phyloP scores from a whole-genome alignment of 805 yeast genomes.

The Saccharomycopsis babjevae region DNA sequence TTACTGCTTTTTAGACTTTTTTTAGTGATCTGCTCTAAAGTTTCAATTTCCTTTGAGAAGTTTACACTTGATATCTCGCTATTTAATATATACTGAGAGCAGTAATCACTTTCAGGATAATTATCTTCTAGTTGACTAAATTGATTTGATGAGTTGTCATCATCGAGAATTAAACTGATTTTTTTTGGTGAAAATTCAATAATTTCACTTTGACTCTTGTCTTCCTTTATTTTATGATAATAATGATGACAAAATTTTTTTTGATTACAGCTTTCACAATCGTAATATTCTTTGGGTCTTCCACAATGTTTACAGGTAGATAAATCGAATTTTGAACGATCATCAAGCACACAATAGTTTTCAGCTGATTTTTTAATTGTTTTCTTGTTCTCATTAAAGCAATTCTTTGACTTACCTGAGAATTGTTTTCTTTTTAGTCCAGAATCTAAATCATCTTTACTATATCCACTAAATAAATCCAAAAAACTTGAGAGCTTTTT shows the following conservation, averaged over 20 bases:
- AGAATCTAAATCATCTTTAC: not conserved
- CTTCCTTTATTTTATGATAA: not conserved
- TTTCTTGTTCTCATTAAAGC: not conserved
- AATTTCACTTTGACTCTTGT: not conserved
- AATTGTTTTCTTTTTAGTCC: not conserved
- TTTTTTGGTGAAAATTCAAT: not conserved
- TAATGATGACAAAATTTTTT: slow-evolving; percentile 8
- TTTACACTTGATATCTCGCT: no score
- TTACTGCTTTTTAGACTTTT: no score
- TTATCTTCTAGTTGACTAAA: no score
- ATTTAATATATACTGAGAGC: no score
- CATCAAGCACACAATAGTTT: not conserved
- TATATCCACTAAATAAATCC: not conserved
- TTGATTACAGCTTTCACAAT: slow-evolving; percentile 3
- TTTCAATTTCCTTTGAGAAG: no score
- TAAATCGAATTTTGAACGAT: not conserved
- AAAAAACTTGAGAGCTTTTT: not conserved
- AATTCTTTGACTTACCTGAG: not conserved
- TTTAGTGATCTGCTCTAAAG: no score
- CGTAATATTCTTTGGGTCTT: not conserved
- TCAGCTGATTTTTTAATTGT: not conserved
- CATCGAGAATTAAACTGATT: no score
- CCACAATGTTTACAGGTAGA: slow-evolving; percentile 4
- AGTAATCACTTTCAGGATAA: no score
- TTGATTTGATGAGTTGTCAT: no score